These are phyloP conservation scores for Aspergillus viridinutans DNA, from an alignment of 2,329 filamentous ascomycete genomes.

Conservation along the genomic window DNA sequence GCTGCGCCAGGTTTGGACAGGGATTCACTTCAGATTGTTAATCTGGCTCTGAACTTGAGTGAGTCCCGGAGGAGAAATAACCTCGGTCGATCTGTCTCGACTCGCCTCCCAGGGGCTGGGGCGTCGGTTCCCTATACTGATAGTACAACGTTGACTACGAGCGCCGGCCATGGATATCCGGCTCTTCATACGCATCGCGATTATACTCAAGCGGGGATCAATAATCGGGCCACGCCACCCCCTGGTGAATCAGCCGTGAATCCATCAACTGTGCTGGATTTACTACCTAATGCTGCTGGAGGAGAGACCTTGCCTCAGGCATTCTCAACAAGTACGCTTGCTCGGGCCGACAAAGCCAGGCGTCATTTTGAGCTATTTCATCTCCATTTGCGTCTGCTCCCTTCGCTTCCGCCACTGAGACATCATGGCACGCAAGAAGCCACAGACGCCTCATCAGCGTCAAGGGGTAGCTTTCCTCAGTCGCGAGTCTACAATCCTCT, in stretches of 20 bases:
- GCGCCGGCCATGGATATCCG: slow-evolving; percentile 11
- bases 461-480: slow-evolving; percentile 39
- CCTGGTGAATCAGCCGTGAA: slow-evolving; percentile 10
- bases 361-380: slow-evolving; percentile 79
- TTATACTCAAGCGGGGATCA: slow-evolving; percentile 22
- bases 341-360: slow-evolving; percentile 78
- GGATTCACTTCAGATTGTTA: slow-evolving; percentile 85
- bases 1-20: slow-evolving; percentile 52
- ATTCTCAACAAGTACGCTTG: slow-evolving; percentile 74
- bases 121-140: slow-evolving; percentile 18
- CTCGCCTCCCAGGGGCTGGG: slow-evolving; percentile 42
- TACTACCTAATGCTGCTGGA: slow-evolving; percentile 27
- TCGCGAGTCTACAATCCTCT: slow-evolving; percentile 83
- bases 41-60: slow-evolving; percentile 83
- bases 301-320: slow-evolving; percentile 38
- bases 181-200: slow-evolving; percentile 15
- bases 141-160: slow-evolving; percentile 13
- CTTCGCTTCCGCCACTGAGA: slow-evolving; percentile 67
- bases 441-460: slow-evolving; percentile 11
- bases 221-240: slow-evolving; percentile 19
- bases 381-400: slow-evolving; percentile 77
- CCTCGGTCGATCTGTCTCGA: slow-evolving; percentile 52
- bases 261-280: slow-evolving; percentile 20
- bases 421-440: slow-evolving; percentile 12
- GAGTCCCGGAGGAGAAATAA: slow-evolving; percentile 65